Conservation (phyloP, 352 stramenopile genomes). For the Globisporangium parvum region DNA sequence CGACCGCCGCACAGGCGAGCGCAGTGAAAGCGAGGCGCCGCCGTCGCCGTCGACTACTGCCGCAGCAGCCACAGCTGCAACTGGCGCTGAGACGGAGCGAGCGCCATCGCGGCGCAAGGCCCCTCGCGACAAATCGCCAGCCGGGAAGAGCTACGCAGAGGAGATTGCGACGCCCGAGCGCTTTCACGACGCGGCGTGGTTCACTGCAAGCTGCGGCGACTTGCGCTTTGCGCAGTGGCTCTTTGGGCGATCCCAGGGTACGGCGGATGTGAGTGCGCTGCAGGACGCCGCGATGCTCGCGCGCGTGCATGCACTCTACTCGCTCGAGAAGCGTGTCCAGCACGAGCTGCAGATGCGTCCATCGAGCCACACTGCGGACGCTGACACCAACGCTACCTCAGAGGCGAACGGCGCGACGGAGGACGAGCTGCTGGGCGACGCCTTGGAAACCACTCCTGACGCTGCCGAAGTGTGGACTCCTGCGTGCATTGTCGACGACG, state of each 20-base stretch:
- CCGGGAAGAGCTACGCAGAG: neutral
- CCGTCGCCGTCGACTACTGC: too few species aligned
- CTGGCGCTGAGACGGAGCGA: neutral
- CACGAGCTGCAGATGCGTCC: conserved; percentile 27
- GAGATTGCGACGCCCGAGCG: conserved; percentile 12
- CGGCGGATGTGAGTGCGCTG: conserved; percentile 29
- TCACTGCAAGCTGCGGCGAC: conserved; percentile 29
- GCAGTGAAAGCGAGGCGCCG: too few species aligned
- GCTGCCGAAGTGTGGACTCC: conserved; percentile 12
- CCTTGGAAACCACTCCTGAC: conserved; percentile 5
- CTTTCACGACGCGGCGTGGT: conserved; percentile 43
- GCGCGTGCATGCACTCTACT: conserved; percentile 38
- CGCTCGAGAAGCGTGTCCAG: conserved; percentile 39
- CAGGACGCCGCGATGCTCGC: conserved; percentile 16
- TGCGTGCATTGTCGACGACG: conserved; percentile 25
- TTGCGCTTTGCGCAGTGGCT: conserved; percentile 53
- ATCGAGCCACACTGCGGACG: conserved; percentile 6
- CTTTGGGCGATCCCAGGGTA: conserved; percentile 40
- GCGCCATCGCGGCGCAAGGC: too few species aligned
- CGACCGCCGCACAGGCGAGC: too few species aligned
- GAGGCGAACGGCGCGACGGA: conserved; percentile 7
- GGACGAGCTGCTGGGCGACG: neutral
- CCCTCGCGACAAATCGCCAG: neutral
- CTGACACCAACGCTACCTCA: too few species aligned
- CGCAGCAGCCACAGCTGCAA: neutral